Evolutionary conservation across 2,329 filamentous ascomycete species (phyloP).

Genomic region (Hymenoscyphus linearis): DNA sequence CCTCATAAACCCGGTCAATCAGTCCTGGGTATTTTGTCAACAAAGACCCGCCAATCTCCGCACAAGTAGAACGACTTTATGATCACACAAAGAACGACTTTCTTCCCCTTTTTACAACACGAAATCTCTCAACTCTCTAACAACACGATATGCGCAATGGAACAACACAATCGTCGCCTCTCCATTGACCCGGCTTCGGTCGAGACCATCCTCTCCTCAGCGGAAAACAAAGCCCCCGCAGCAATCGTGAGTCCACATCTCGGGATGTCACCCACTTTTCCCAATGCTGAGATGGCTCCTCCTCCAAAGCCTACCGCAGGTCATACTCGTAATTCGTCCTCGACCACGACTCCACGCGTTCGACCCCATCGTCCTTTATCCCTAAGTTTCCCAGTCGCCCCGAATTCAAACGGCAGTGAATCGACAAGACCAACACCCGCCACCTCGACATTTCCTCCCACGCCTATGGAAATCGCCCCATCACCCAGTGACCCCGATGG

Average conservation of each 20-base stretch:
- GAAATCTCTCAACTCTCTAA: conserved; percentile 17
- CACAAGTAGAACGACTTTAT: conserved; percentile 18
- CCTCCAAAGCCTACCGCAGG: conserved; percentile 18
- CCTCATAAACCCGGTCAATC: conserved; percentile 5
- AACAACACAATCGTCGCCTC: conserved; percentile 22
- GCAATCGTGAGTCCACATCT: conserved; percentile 26
- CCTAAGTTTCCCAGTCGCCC: conserved; percentile 30
- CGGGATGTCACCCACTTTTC: conserved; percentile 24
- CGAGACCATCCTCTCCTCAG: conserved; percentile 29
- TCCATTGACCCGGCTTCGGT: conserved; percentile 28
- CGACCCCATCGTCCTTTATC: conserved; percentile 29
- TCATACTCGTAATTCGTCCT: conserved; percentile 25
- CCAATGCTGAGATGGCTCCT: conserved; percentile 23
- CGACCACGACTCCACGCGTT: conserved; percentile 18
- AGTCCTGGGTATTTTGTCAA: conserved; percentile 24
- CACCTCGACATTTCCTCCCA: conserved; percentile 28
- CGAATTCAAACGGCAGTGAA: conserved; percentile 22
- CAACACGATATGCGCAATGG: conserved; percentile 29
- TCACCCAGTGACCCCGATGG: conserved; percentile 29
- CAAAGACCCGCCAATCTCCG: conserved; percentile 9
- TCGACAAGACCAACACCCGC: conserved; percentile 27
- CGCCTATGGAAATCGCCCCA: conserved; percentile 21
- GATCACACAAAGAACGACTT: conserved; percentile 20
- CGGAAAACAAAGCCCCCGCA: conserved; percentile 19
- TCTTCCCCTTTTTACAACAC: conserved; percentile 20